Evolutionary conservation across 1,284 basidiomycete genomes (phyloP).

Genomic region (Pyrrhoderma noxium): DNA sequence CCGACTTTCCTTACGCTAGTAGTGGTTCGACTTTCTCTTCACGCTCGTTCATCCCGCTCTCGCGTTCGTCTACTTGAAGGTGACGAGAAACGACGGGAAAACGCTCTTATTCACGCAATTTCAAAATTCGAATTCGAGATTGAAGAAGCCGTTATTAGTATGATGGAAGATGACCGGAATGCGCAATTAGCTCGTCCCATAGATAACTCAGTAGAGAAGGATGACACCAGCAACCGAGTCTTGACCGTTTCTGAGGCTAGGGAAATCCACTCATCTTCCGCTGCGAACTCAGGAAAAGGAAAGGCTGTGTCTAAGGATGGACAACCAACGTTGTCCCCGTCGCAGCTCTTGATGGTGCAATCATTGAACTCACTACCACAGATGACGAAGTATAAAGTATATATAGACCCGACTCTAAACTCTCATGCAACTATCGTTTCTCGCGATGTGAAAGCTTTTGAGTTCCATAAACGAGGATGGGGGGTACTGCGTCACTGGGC

Average conservation of each 20-base stretch:
- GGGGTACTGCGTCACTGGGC: constrained; percentile 67
- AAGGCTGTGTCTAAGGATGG: constrained; percentile 20
- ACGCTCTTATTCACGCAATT: constrained; percentile 18
- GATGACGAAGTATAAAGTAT: constrained; percentile 59
- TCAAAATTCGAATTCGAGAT: constrained; percentile 9
- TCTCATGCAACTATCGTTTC: constrained; percentile 64
- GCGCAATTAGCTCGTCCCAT: background rate
- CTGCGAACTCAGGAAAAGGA: constrained; percentile 6
- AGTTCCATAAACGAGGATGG: constrained; percentile 49
- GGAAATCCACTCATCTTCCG: background rate
- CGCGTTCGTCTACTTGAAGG: constrained; percentile 23
- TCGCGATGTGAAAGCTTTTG: constrained; percentile 54
- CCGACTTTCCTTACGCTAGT: constrained; percentile 27
- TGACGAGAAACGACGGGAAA: constrained; percentile 12
- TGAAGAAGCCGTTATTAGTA: constrained; percentile 13
- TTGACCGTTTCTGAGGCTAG: background rate
- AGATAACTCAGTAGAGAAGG: background rate
- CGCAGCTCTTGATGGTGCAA: constrained; percentile 44
- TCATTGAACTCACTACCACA: constrained; percentile 59
- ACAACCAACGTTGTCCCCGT: constrained; percentile 44
- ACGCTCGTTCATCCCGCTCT: constrained; percentile 21
- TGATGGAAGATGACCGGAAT: constrained; percentile 11
- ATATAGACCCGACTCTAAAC: constrained; percentile 50
- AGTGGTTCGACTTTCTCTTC: constrained; percentile 21
- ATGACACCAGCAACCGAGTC: background rate